A percentile compares a stretch with the other conserved stretches of the same genome.
phyloP scores from a whole-genome alignment of 208 protist species.

The Angomonas ambiguus region DNA sequence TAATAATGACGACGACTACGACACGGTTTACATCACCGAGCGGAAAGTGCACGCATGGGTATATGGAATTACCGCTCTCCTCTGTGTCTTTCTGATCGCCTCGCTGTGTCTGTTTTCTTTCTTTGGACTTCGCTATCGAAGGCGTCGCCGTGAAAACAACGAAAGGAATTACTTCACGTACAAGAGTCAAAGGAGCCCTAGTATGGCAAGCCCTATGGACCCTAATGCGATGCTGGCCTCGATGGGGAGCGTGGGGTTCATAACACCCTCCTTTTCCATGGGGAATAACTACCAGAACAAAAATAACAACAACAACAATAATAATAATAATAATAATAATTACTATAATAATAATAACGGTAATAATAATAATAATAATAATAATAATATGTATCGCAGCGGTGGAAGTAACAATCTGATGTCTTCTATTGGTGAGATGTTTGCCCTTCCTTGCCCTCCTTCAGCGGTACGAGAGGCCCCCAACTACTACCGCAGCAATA shows the following conservation, averaged over 20 bases:
- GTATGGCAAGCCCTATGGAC: no score
- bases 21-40: background rate
- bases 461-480: no score
- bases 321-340: background rate
- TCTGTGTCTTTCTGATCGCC: conserved; percentile 8
- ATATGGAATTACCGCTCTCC: background rate
- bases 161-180: no score
- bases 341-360: no score
- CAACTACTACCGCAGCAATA: no score
- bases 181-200: no score
- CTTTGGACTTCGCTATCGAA: conserved; percentile 7
- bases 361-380: conserved; percentile 4
- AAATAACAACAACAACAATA: background rate
- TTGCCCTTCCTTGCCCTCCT: no score
- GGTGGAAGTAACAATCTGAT: background rate
- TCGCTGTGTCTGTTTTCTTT: conserved; percentile 2
- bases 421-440: no score
- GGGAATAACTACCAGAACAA: no score
- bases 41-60: conserved; percentile 2
- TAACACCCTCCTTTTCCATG: no score
- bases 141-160: background rate
- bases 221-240: no score
- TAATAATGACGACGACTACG: background rate
- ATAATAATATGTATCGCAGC: background rate
- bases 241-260: no score